Percentiles rank a stretch among this genome's conserved stretches.
phyloP scores from a whole-genome alignment of 208 protist species.

The Wallacemonas rigidus region DNA sequence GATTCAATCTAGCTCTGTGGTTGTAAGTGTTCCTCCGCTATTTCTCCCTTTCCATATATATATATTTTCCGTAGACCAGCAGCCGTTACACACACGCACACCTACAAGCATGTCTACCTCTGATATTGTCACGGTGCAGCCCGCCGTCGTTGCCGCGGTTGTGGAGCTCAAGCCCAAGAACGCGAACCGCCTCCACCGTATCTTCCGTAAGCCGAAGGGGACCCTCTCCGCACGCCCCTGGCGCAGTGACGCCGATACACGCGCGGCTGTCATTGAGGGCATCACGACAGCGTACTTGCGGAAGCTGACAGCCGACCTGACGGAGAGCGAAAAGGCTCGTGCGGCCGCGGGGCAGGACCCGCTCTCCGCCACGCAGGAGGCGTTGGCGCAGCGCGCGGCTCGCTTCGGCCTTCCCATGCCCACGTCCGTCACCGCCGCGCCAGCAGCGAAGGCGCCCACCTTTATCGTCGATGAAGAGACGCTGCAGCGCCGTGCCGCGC shows the following conservation, averaged over 20 bases:
- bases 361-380: slow-evolving; percentile 57
- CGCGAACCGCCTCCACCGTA: slow-evolving; percentile 79
- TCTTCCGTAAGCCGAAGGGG: slow-evolving; percentile 80
- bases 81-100: too few relatives aligned
- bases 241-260: slow-evolving; percentile 25
- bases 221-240: slow-evolving; percentile 63
- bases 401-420: slow-evolving; percentile 66
- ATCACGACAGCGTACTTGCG: slow-evolving; percentile 44
- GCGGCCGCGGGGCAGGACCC: slow-evolving; percentile 64
- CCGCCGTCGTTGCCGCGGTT: slow-evolving; percentile 6
- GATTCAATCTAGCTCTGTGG: too few relatives aligned
- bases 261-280: slow-evolving; percentile 22
- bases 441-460: slow-evolving; percentile 25
- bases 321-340: slow-evolving; percentile 54
- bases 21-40: neutral
- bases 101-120: slow-evolving; percentile 2
- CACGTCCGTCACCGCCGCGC: slow-evolving; percentile 23
- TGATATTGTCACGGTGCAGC: slow-evolving; percentile 12
- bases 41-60: neutral
- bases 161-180: slow-evolving; percentile 67
- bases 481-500: slow-evolving; percentile 57
- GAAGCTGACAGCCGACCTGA: slow-evolving; percentile 45
- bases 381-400: slow-evolving; percentile 60
- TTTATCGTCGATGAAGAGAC: slow-evolving; percentile 62
- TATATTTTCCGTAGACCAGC: neutral